Evolutionary conservation across 345 rosid species (phyloP), one percentile per base, ranked within the genome.

Genomic region (Linum trigynum): DNA sequence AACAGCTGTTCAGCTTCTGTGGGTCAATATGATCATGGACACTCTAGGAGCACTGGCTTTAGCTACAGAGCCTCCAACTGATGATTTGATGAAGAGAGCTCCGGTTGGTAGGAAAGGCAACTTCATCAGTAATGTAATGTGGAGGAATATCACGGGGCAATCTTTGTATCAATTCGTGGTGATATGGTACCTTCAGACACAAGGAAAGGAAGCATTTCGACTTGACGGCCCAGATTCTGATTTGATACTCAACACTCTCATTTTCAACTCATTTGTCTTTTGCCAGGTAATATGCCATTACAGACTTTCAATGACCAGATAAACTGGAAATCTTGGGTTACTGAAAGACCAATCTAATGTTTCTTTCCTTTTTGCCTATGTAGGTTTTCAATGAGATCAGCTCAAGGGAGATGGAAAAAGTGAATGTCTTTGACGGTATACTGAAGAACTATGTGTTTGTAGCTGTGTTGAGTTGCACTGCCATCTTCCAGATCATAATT

Each of bases 131-230:
- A 90, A 90, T 68, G 84, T 92, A 37, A 92, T 92, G 97, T 92
- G 98, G 97, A 88, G 98, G 79, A 92, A 90, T 71, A 88, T 92
- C 62, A 71, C 88, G 65, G 97, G 98, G 55, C 97, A 92, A 79
- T 88, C 98, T 38, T 16, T 88, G 7, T 90, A 87, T 79, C 77
- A 74, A 61, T 74, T 74, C 12, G 73, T 74, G 53, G 17, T 74
- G 9, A 74, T 74, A 65, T 74, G 77, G 77, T 74, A 61, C 17
- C 77, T 74, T 57, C 77, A 69, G 74, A 66, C 74, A 1, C 69
- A 67, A 74, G 77, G 77, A 51, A 74, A 66, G 62, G 39, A 55
- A 16, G 23, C 63, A 23, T 74, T 74, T 15, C 64, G 17, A 55
- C 77, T 74, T 48, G 77, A 74, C 39, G 74, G 77, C 58, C 71